These are phyloP conservation scores for Sphaerulina vaccinii DNA, from an alignment of 2,329 filamentous ascomycete species.

Conservation along the genomic window DNA sequence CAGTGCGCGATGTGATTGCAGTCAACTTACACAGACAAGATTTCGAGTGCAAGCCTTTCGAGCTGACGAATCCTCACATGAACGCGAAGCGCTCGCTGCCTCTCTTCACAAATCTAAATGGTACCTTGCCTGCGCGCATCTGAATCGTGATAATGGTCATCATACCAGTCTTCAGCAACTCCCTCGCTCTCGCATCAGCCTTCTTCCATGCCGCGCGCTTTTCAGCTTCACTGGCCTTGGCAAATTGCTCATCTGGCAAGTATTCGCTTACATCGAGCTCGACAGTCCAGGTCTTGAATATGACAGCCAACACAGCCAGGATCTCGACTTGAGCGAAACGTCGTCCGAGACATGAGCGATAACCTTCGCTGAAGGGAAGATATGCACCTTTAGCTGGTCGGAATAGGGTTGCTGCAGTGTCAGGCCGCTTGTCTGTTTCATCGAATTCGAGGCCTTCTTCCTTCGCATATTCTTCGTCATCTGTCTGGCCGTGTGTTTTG, in stretches of 20 bases:
- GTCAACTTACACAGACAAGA: too few species aligned
- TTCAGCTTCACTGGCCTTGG: conserved; percentile 47
- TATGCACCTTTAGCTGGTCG: conserved; percentile 54
- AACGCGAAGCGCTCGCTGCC: conserved; percentile 65
- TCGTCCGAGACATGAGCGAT: conserved; percentile 55
- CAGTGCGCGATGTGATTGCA: too few species aligned
- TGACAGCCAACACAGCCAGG: conserved; percentile 52
- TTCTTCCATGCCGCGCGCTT: conserved; percentile 58
- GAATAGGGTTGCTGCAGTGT: conserved; percentile 63
- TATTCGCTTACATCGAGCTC: conserved; percentile 64
- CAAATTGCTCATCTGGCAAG: conserved; percentile 43
- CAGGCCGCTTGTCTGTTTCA: conserved; percentile 56
- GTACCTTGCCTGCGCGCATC: conserved; percentile 62
- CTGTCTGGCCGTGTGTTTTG: conserved; percentile 26
- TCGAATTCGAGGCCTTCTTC: conserved; percentile 45
- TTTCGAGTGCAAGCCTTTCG: too few species aligned
- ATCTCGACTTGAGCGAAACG: conserved; percentile 59
- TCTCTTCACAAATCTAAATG: conserved; percentile 66
- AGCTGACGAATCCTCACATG: too few species aligned
- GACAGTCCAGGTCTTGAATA: conserved; percentile 60
- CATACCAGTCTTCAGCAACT: conserved; percentile 55
- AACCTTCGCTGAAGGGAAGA: conserved; percentile 56
- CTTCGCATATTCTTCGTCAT: conserved; percentile 41
- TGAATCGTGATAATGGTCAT: conserved; percentile 70
- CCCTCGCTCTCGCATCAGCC: conserved; percentile 57